Conservation (phyloP, 352 stramenopile genomes). For the Saprolegnia diclina region DNA sequence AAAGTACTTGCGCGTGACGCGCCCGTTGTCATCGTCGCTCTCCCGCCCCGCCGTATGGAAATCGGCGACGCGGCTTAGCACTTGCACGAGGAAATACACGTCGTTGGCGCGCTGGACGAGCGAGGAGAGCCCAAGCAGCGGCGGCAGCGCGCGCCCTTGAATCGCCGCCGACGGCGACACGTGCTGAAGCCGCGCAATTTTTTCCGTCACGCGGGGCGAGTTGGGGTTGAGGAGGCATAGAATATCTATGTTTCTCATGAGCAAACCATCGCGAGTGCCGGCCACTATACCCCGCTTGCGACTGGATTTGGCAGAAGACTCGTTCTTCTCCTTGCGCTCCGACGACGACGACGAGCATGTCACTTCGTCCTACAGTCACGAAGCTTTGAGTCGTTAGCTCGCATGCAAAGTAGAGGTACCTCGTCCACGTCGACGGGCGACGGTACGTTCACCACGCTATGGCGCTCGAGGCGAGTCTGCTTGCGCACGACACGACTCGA, state of each 20-base stretch:
- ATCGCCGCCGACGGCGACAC: not conserved
- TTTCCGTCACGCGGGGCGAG: not conserved
- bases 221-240: slow-evolving; percentile 24
- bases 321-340: not conserved
- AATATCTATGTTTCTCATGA: slow-evolving; percentile 14
- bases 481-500: slow-evolving; percentile 24
- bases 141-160: not conserved
- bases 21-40: too few relatives aligned
- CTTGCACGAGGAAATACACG: slow-evolving; percentile 24
- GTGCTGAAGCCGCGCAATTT: not conserved
- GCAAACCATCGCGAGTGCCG: not conserved
- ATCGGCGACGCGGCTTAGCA: slow-evolving; percentile 24
- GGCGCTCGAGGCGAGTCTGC: slow-evolving; percentile 19
- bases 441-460: not conserved
- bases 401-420: not conserved
- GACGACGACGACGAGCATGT: slow-evolving; percentile 14
- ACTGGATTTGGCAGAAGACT: not conserved
- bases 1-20: slow-evolving; percentile 18
- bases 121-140: not conserved
- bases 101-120: slow-evolving; percentile 21
- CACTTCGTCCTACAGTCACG: not conserved
- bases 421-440: not conserved
- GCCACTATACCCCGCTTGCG: not conserved
- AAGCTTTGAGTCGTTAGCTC: not conserved
- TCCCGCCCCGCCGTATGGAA: slow-evolving; percentile 1